A percentile compares a stretch with the other conserved stretches of the same genome.
These are phyloP conservation scores for Lunasporangiospora selenospora DNA, from an alignment of 192 early-diverging fungal genomes.

Conservation along the genomic window DNA sequence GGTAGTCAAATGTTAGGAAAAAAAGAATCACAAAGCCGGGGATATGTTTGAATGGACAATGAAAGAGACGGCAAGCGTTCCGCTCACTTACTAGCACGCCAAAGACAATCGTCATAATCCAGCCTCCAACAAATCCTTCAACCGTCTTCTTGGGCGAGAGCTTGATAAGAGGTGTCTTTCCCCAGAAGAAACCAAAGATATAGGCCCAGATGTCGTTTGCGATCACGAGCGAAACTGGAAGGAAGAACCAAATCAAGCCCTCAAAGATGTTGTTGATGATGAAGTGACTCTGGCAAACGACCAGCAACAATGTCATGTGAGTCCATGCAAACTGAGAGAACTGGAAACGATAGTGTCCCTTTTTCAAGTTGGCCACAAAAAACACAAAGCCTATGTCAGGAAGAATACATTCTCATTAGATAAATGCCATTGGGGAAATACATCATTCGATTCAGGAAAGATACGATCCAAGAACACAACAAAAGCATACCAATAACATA, in stretches of 20 bases:
- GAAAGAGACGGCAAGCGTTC: background rate
- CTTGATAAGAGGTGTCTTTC: conserved; percentile 87
- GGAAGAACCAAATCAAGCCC: conserved; percentile 96
- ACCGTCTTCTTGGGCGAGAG: conserved; percentile 99
- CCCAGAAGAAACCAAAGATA: conserved; percentile 95
- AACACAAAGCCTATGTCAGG: conserved; percentile 75
- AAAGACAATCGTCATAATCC: conserved; percentile 86
- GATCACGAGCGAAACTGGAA: conserved; percentile 89
- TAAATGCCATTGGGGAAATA: background rate
- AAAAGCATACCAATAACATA: conserved; percentile 76
- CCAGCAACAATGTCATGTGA: conserved; percentile 93
- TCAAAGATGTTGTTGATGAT: conserved; percentile 98
- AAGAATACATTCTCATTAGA: background rate
- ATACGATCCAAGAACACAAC: background rate
- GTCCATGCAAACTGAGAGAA: conserved; percentile 97
- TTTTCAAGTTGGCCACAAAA: conserved; percentile 93
- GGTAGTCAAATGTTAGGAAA: background rate
- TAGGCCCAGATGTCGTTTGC: conserved; percentile 97
- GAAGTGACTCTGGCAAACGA: conserved; percentile 94
- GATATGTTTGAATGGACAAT: background rate
- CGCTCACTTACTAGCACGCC: conserved; percentile 69
- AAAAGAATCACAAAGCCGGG: background rate
- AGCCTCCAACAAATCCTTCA: conserved; percentile 95
- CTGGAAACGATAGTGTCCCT: conserved; percentile 94
- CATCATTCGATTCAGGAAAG: background rate